Evolutionary conservation across 2,329 filamentous ascomycete species (phyloP).

Genomic region (Colletotrichum endophyticum): DNA sequence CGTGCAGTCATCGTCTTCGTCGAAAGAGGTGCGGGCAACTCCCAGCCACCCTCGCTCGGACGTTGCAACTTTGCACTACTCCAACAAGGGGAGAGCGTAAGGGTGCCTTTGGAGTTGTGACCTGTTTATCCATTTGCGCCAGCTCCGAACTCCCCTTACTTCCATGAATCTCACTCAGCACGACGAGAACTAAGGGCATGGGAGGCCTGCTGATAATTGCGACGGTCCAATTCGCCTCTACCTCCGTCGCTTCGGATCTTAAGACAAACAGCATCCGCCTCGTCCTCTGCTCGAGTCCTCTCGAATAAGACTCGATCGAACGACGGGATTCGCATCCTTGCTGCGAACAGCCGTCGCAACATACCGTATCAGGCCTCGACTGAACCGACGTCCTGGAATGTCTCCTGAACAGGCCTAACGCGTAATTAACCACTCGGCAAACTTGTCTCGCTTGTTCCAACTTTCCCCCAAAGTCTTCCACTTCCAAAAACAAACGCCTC

Average conservation of each 20-base stretch:
- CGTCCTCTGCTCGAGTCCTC: neutral
- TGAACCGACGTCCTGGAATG: neutral
- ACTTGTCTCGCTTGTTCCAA: slow-evolving; percentile 11
- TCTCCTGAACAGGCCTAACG: slow-evolving; percentile 10
- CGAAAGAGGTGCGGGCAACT: slow-evolving; percentile 5
- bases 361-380: neutral
- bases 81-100: neutral
- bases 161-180: neutral
- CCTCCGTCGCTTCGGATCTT: neutral
- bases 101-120: neutral
- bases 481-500: slow-evolving; percentile 4
- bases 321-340: neutral
- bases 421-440: slow-evolving; percentile 14
- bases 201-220: neutral
- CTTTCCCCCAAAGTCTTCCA: neutral
- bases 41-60: slow-evolving; percentile 13
- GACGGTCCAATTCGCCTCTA: neutral
- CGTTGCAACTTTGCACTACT: slow-evolving; percentile 1
- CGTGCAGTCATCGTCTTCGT: neutral
- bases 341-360: neutral
- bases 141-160: neutral
- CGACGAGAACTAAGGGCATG: neutral
- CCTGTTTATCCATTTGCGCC: neutral
- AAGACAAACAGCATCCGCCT: neutral
- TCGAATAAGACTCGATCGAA: neutral